A percentile compares a stretch with the other conserved stretches of the same genome.
Conservation (phyloP, 1,139 yeast genomes). For the Nakaseomyces uthaithaninus region DNA sequence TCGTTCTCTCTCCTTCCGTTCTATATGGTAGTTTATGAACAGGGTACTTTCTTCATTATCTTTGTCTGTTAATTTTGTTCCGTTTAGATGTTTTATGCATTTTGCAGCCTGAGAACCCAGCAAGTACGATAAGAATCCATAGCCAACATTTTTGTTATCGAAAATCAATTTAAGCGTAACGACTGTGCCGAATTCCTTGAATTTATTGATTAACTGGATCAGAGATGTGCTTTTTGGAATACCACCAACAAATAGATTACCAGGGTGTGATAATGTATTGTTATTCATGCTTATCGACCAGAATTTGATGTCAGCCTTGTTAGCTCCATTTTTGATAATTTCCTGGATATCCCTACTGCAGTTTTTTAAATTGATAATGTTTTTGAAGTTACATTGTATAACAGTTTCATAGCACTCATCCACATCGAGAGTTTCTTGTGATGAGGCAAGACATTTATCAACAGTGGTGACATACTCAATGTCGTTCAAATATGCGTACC, state of each 20-base stretch:
- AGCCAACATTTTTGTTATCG: constrained; percentile 37
- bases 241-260: constrained; percentile 52
- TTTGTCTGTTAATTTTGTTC: constrained; percentile 16
- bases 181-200: constrained; percentile 39
- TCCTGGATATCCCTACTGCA: constrained; percentile 5
- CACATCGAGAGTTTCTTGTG: constrained; percentile 8
- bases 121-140: constrained; percentile 41
- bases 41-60: constrained; percentile 35
- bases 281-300: constrained; percentile 29
- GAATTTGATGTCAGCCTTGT: constrained; percentile 10
- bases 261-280: constrained; percentile 54
- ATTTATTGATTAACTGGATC: constrained; percentile 35
- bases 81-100: constrained; percentile 40
- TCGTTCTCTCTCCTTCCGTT: constrained; percentile 42
- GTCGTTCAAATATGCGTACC: constrained; percentile 20
- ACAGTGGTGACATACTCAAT: constrained; percentile 12
- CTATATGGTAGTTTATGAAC: constrained; percentile 45
- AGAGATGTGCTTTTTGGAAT: constrained; percentile 36
- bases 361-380: constrained; percentile 12
- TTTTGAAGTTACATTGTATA: constrained; percentile 26
- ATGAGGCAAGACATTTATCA: constrained; percentile 11
- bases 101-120: constrained; percentile 37
- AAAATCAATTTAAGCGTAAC: constrained; percentile 39
- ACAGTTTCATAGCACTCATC: constrained; percentile 25
- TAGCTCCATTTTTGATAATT: constrained; percentile 4